Conservation (phyloP, 306 rosid species). For the Cicer yamashitae region DNA sequence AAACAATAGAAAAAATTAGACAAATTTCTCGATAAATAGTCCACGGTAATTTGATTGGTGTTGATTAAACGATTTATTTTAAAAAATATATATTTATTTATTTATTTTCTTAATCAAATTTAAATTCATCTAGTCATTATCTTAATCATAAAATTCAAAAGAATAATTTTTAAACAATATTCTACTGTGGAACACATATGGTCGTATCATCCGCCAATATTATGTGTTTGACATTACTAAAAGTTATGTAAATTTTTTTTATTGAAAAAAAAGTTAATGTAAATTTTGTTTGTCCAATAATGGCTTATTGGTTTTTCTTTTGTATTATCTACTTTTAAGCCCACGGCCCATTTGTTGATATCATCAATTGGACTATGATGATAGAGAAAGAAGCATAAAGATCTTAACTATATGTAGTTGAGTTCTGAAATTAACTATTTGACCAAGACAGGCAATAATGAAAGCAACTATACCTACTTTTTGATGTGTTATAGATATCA, state of each 20-base stretch:
- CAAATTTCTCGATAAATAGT: no score
- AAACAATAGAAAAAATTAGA: no score
- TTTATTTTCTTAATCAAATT: no score
- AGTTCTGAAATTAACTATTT: constrained; percentile 37
- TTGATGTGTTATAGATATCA: constrained; percentile 41
- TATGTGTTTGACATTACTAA: neutral
- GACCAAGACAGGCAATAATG: constrained; percentile 38
- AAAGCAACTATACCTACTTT: constrained; percentile 45
- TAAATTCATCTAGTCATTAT: no score
- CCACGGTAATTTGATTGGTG: no score
- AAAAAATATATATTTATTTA: no score
- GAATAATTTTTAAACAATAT: no score
- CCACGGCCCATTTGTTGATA: constrained; percentile 42
- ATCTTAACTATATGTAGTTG: constrained; percentile 38
- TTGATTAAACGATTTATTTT: no score
- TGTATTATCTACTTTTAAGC: constrained; percentile 23
- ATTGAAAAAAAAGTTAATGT: neutral
- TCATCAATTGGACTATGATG: constrained; percentile 38
- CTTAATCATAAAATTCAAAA: no score
- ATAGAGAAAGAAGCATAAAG: constrained; percentile 8
- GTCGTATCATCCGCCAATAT: no score
- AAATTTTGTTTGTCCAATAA: constrained; percentile 26
- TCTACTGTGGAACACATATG: no score
- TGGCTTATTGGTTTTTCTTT: constrained; percentile 16
- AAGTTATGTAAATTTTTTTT: constrained; percentile 27